A percentile compares a stretch with the other conserved stretches of the same genome.
These are phyloP conservation scores for Clonostachys rhizophaga DNA, from an alignment of 2,329 filamentous ascomycete species.

Conservation along the genomic window DNA sequence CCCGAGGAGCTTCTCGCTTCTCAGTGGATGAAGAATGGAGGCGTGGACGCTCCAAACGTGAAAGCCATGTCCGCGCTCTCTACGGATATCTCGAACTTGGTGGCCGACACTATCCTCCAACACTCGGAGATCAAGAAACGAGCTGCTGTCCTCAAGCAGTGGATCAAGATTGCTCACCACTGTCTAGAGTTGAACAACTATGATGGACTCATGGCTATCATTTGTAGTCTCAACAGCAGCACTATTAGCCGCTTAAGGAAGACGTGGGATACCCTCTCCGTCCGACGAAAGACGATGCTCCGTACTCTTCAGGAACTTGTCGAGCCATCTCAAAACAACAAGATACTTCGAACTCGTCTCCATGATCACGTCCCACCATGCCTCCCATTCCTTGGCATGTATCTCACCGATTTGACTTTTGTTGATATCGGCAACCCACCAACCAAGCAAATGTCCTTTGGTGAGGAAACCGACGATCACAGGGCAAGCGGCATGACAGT, in stretches of 20 bases:
- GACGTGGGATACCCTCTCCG: constrained; percentile 87
- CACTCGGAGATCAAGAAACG: constrained; percentile 90
- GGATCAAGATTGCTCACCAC: constrained; percentile 90
- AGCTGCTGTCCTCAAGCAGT: constrained; percentile 88
- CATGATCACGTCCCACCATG: constrained; percentile 87
- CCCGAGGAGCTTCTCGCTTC: constrained; percentile 88
- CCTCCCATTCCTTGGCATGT: constrained; percentile 92
- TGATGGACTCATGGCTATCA: constrained; percentile 93
- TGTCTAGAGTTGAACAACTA: constrained; percentile 93
- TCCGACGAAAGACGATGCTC: constrained; percentile 76
- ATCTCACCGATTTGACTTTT: constrained; percentile 93
- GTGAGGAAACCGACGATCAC: constrained; percentile 48
- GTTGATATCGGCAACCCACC: constrained; percentile 90
- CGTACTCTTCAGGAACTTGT: constrained; percentile 79
- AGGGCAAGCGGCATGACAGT: constrained; percentile 66
- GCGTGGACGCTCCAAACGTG: constrained; percentile 78
- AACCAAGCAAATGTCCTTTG: constrained; percentile 63
- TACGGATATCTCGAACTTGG: constrained; percentile 87
- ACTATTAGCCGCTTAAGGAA: constrained; percentile 83
- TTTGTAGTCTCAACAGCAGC: constrained; percentile 88
- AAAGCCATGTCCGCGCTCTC: constrained; percentile 91
- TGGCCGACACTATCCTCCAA: constrained; percentile 86
- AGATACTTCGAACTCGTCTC: constrained; percentile 75
- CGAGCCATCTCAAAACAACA: constrained; percentile 88
- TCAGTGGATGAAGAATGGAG: constrained; percentile 89